Conservation (phyloP, 1,139 yeast genomes). For the Pichia sp. region DNA sequence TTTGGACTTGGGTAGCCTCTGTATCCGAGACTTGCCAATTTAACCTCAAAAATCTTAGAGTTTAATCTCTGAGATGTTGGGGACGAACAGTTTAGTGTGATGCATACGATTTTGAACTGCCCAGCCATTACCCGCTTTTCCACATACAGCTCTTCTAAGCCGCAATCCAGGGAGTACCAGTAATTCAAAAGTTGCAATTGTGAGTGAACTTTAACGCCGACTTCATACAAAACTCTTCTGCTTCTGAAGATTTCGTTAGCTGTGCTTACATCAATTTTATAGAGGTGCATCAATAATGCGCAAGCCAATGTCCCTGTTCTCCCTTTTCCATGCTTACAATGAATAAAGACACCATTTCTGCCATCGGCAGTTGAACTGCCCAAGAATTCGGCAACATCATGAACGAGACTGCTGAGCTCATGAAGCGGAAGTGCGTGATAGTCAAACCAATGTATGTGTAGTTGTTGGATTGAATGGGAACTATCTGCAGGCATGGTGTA, state of each 20-base stretch:
- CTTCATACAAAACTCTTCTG: constrained; percentile 38
- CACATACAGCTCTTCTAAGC: too few species aligned
- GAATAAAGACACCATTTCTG: constrained; percentile 58
- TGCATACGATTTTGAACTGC: too few species aligned
- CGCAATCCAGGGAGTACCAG: too few species aligned
- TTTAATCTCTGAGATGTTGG: too few species aligned
- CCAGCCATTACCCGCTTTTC: too few species aligned
- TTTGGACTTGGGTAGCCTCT: too few species aligned
- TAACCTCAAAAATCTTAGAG: too few species aligned
- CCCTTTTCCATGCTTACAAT: constrained; percentile 92
- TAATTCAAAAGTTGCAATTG: constrained; percentile 65
- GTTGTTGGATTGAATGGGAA: neutral
- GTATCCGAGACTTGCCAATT: too few species aligned
- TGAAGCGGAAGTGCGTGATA: constrained; percentile 69
- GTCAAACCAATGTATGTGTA: constrained; percentile 35
- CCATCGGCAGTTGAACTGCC: constrained; percentile 1
- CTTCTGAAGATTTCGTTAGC: constrained; percentile 49
- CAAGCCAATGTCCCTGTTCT: constrained; percentile 75
- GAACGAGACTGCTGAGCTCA: constrained; percentile 37
- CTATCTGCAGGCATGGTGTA: neutral
- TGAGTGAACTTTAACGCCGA: constrained; percentile 66
- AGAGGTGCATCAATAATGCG: constrained; percentile 55
- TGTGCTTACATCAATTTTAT: constrained; percentile 31
- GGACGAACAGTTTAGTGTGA: too few species aligned
- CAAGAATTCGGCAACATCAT: constrained; percentile 36